Base-by-base conservation (phyloP, 2,329 filamentous ascomycete genomes). In the Ophiostoma montium region DNA sequence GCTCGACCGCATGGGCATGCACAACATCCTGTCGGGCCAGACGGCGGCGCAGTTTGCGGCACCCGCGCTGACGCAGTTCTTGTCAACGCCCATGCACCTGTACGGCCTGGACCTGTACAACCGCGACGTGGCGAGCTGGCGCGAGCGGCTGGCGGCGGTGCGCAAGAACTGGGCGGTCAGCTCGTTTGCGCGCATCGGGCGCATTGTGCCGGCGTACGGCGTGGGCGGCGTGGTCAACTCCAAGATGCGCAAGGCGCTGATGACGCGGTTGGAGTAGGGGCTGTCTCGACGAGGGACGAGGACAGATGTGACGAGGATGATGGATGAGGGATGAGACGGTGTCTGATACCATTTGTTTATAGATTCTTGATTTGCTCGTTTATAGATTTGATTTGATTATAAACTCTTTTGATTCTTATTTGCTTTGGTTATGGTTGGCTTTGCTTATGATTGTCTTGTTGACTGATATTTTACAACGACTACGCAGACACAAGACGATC, bases 21-120 rank as follows among this genome's bases (percentile, higher is more conserved):
- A 23, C 23, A 18, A 27, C 23, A 8, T 4, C 5, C 23, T 78
- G 30, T 71, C 67, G 18, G 76, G 76, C n/a, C 65, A 73, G 55
- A 79, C 76, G 0, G 57, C 83, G 3, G 86, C 86, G 23, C 88
- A 95, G 65, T 92, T 94, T 60, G 63, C 79, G 2, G 85, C 85
- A 11, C 88, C 88, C 0, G 88, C 87, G 1, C 71, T 77, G 13
- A 77, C 92, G 45, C 89, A 95, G 67, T 61, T 94, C 43, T 56
- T 85, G 47, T 86, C 80, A 53, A 95, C 89, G 12, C 88, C 89
- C 1, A 67, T 94, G 61, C 89, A 95, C 65, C 67, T 95, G 47
- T 73, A 92, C 8, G 89, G 89, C 0, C 61, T 95, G 58, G 88
- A 95, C 66, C 57, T 94, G 53, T 95, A 94, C 63, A 95, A 95